These are phyloP conservation scores for Avicennia marina DNA, from an alignment of 257 asterid genomes.

Conservation along the genomic window DNA sequence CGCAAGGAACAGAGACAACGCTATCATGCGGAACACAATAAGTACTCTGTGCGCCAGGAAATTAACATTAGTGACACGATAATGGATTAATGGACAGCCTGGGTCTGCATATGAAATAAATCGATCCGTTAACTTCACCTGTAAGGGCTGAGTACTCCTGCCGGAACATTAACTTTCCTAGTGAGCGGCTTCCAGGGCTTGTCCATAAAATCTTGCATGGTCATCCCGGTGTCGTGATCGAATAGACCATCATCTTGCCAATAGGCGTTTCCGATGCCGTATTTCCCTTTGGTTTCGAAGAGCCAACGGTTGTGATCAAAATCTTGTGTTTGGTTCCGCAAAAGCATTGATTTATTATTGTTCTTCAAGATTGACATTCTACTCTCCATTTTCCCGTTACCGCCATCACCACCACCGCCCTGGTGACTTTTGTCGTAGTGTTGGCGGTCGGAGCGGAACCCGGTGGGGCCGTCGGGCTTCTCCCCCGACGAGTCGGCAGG, in stretches of 20 bases:
- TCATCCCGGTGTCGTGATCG: constrained; percentile 81
- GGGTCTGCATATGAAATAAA: too few relatives aligned
- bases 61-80: too few relatives aligned
- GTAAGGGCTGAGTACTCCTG: constrained; percentile 82
- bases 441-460: constrained; percentile 48
- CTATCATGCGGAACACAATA: constrained; percentile 56
- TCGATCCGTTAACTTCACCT: constrained; percentile 31
- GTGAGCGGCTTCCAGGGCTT: constrained; percentile 99
- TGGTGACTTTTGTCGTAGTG: constrained; percentile 23
- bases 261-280: constrained; percentile 87
- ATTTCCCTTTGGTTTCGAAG: constrained; percentile 84
- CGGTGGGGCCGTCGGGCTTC: constrained; percentile 72
- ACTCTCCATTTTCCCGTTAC: constrained; percentile 48
- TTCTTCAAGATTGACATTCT: constrained; percentile 61
- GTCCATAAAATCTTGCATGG: constrained; percentile 88
- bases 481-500: constrained; percentile 56
- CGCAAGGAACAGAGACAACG: constrained; percentile 43
- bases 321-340: constrained; percentile 86
- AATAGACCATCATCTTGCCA: constrained; percentile 78
- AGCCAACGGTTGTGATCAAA: constrained; percentile 94
- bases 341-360: constrained; percentile 66
- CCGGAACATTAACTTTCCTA: constrained; percentile 60
- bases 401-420: constrained; percentile 22
- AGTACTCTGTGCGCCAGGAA: constrained; percentile 48
- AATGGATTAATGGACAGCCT: too few relatives aligned